Percentiles rank a stretch among this genome's conserved stretches.
Conservation (phyloP, 2,329 filamentous ascomycete species). For the Mycogone perniciosa region DNA sequence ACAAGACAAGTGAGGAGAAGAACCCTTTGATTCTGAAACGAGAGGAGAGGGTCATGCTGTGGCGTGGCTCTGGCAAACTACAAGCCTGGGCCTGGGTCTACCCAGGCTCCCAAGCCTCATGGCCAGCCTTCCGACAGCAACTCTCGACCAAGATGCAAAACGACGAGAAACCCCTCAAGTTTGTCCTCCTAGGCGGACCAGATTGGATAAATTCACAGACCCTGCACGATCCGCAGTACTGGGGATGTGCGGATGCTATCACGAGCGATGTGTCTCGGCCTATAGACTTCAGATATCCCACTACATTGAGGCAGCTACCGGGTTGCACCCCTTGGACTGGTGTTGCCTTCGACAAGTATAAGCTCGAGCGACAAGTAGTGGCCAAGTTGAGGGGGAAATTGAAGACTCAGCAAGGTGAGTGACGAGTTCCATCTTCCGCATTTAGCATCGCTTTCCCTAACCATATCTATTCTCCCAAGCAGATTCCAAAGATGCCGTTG, state of each 20-base stretch:
- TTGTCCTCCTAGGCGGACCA: conserved; percentile 20
- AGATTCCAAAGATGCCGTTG: not conserved
- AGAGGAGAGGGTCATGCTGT: conserved; percentile 21
- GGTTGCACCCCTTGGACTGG: conserved; percentile 18
- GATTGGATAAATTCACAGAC: conserved; percentile 16
- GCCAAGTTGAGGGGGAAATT: conserved; percentile 2
- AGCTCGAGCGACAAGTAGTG: conserved; percentile 12
- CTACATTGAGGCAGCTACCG: conserved; percentile 18
- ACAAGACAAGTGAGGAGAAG: conserved; percentile 17
- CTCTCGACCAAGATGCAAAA: conserved; percentile 9
- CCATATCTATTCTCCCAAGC: not conserved
- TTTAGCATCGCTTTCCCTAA: not conserved
- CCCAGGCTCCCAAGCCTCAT: conserved; percentile 14
- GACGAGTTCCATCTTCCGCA: too few relatives aligned
- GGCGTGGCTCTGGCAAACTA: conserved; percentile 15
- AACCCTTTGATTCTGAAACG: conserved; percentile 15
- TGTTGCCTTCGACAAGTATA: conserved; percentile 1
- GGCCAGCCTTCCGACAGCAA: conserved; percentile 12
- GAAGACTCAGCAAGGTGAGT: conserved; percentile 5
- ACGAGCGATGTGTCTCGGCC: conserved; percentile 21
- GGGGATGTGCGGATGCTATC: conserved; percentile 20
- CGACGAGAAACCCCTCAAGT: conserved; percentile 16
- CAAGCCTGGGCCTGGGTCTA: conserved; percentile 23
- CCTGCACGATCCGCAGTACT: conserved; percentile 14
- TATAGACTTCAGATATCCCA: conserved; percentile 21